These are phyloP conservation scores for Oryza punctata DNA, from an alignment of 176 grass and related monocot species.

Conservation along the genomic window DNA sequence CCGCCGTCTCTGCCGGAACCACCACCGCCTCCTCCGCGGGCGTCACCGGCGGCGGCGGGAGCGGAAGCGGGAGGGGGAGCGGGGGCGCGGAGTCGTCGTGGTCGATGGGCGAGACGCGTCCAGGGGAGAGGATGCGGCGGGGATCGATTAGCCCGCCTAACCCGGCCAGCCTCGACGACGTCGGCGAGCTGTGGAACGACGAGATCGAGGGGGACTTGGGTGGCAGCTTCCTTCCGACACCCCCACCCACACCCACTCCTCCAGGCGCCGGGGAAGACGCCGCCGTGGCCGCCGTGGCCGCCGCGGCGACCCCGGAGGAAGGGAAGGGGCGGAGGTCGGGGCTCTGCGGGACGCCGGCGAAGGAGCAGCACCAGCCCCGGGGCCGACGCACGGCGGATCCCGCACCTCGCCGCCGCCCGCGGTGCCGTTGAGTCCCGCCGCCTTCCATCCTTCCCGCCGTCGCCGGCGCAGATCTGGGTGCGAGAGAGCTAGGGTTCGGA, in stretches of 20 bases:
- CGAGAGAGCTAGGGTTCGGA: not conserved
- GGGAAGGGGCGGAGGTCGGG: conserved; percentile 48
- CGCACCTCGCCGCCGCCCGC: not conserved
- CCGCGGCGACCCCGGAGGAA: not conserved
- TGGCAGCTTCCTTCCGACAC: conserved; percentile 37
- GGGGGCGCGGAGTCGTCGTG: conserved; percentile 47
- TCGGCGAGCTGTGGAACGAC: conserved; percentile 61
- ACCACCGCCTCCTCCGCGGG: not conserved
- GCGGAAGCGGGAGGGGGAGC: not conserved
- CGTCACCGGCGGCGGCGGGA: not conserved
- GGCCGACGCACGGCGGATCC: conserved; percentile 2
- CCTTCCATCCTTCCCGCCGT: conserved; percentile 20
- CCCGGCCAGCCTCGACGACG: conserved; percentile 46
- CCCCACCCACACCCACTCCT: too few species aligned
- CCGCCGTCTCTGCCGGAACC: not conserved
- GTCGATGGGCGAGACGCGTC: conserved; percentile 87
- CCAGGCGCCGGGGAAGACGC: not conserved
- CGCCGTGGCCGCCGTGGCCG: not conserved
- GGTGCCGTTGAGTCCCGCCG: not conserved
- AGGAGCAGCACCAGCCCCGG: conserved; percentile 69
- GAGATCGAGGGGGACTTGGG: conserved; percentile 39
- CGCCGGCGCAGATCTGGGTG: not conserved
- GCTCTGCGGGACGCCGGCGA: conserved; percentile 49
- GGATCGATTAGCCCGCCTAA: conserved; percentile 66
- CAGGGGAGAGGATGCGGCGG: conserved; percentile 87